phyloP scores from a whole-genome alignment of 2,329 filamentous ascomycete species.

The Fusarium mexicanum region DNA sequence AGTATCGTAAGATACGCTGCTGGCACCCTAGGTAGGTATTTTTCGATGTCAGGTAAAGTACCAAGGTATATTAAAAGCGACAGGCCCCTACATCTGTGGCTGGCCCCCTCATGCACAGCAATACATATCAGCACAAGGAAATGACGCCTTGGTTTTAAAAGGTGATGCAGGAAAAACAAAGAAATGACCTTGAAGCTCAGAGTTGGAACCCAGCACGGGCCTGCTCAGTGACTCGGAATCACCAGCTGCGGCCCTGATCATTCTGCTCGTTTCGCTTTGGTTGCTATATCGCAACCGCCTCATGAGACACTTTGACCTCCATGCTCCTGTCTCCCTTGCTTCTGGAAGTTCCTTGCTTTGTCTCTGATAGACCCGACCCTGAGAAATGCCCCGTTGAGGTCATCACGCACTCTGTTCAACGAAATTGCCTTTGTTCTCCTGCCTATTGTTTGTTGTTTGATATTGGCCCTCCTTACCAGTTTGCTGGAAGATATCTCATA shows the following conservation, averaged over 20 bases:
- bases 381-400: not conserved
- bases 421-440: constrained; percentile 1
- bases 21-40: not conserved
- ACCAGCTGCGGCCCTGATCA: not conserved
- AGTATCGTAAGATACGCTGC: not conserved
- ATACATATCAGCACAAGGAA: constrained; percentile 21
- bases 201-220: constrained; percentile 3
- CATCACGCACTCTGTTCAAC: not conserved
- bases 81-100: not conserved
- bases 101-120: constrained; percentile 10
- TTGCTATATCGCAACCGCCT: constrained; percentile 6
- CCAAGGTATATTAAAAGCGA: not conserved
- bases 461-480: not conserved
- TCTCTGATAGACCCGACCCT: constrained; percentile 8
- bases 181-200: not conserved
- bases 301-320: constrained; percentile 18
- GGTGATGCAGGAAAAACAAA: not conserved
- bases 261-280: not conserved
- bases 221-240: not conserved
- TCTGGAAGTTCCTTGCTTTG: constrained; percentile 3
- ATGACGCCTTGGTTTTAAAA: constrained; percentile 8
- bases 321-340: constrained; percentile 18
- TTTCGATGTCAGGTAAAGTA: not conserved
- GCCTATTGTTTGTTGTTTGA: constrained; percentile 6
- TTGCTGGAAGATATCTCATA: constrained; percentile 11